phyloP scores from a whole-genome alignment of 1,139 yeast species.

The Suhomyces choctaworum region DNA sequence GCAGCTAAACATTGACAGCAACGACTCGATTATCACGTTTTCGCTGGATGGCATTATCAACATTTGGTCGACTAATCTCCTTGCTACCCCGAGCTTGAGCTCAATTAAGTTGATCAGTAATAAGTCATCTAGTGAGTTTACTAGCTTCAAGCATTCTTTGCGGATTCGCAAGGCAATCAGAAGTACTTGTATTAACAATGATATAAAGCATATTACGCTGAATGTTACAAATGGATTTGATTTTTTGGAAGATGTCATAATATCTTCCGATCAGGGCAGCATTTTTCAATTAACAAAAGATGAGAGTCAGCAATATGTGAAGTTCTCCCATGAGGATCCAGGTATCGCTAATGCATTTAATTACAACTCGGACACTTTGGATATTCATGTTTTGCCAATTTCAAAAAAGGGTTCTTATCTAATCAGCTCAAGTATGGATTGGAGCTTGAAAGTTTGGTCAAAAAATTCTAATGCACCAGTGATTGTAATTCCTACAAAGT shows the following conservation, averaged over 20 bases:
- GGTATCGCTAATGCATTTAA: conserved; percentile 11
- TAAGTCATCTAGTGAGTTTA: conserved; percentile 14
- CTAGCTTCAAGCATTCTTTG: conserved; percentile 13
- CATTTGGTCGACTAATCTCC: conserved; percentile 42
- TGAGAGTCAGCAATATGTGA: conserved; percentile 29
- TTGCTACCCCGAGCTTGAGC: conserved; percentile 33
- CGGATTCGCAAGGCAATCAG: conserved; percentile 11
- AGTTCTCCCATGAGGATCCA: conserved; percentile 19
- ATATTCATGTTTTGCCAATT: conserved; percentile 6
- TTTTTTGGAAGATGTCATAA: conserved; percentile 34
- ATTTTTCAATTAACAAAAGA: conserved; percentile 39
- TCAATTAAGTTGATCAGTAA: conserved; percentile 18
- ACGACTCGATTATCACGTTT: conserved; percentile 31
- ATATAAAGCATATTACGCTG: conserved; percentile 5
- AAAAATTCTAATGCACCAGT: conserved; percentile 16
- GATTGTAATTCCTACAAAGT: conserved; percentile 34
- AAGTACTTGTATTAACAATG: conserved; percentile 1
- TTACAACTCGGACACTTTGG: conserved; percentile 10
- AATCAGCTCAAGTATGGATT: conserved; percentile 30
- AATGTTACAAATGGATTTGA: conserved; percentile 12
- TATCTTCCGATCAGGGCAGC: conserved; percentile 51
- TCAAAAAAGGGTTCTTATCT: conserved; percentile 13
- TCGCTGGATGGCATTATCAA: conserved; percentile 41
- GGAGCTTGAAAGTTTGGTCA: conserved; percentile 33
- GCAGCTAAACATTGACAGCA: conserved; percentile 26